Conservation (phyloP, 2,329 filamentous ascomycete genomes). For the Colletotrichum sojae region DNA sequence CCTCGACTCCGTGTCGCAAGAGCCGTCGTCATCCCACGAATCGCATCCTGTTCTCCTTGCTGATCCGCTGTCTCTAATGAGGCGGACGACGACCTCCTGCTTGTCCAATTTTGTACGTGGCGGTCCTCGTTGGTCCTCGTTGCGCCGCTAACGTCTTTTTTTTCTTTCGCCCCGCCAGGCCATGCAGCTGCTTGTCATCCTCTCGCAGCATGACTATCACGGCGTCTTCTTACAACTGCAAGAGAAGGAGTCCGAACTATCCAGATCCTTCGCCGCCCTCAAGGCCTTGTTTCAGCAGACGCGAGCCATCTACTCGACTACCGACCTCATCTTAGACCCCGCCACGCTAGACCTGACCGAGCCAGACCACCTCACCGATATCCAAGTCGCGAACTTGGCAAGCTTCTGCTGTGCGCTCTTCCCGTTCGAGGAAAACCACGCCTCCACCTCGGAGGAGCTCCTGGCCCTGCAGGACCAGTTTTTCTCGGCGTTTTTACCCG, state of each 20-base stretch:
- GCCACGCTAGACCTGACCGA: constrained; percentile 49
- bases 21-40: constrained; percentile 41
- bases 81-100: constrained; percentile 54
- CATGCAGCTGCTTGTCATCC: constrained; percentile 54
- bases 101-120: constrained; percentile 58
- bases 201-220: constrained; percentile 53
- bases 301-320: constrained; percentile 51
- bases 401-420: constrained; percentile 57
- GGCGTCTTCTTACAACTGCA: constrained; percentile 52
- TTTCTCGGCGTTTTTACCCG: constrained; percentile 57
- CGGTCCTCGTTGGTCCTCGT: constrained; percentile 31
- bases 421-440: constrained; percentile 58
- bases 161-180: constrained; percentile 46
- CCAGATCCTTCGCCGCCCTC: constrained; percentile 50
- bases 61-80: constrained; percentile 56
- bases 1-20: constrained; percentile 38
- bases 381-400: constrained; percentile 65
- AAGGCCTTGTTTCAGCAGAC: constrained; percentile 52
- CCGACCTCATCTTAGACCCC: constrained; percentile 50
- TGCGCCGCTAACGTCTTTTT: constrained; percentile 33
- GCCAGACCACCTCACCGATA: constrained; percentile 52
- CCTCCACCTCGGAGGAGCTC: constrained; percentile 52
- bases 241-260: constrained; percentile 51
- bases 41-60: constrained; percentile 50
- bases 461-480: constrained; percentile 61